A percentile compares a stretch with the other conserved stretches of the same genome.
Evolutionary conservation across 2,329 filamentous ascomycete species (phyloP).

Genomic region (Coniochaeta sp.): DNA sequence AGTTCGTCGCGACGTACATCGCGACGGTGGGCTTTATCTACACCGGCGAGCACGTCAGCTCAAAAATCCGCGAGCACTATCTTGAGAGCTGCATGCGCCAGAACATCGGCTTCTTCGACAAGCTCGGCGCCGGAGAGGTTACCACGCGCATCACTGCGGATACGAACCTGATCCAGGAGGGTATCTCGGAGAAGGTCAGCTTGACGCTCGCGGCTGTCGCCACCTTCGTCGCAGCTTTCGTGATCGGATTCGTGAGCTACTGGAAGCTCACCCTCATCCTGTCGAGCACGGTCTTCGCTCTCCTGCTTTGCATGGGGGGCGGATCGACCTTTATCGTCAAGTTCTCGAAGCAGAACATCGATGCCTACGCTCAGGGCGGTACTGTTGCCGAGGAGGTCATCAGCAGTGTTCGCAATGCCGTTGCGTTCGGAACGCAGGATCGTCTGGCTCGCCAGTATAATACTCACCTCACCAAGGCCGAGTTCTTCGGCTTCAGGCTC

Average conservation of each 20-base stretch:
- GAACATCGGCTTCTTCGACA: conserved; percentile 91
- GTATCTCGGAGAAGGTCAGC: conserved; percentile 83
- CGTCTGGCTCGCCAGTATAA: conserved; percentile 87
- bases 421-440: conserved; percentile 89
- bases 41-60: conserved; percentile 69
- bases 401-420: conserved; percentile 84
- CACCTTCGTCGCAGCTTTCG: conserved; percentile 80
- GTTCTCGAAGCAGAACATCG: conserved; percentile 70
- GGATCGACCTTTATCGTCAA: conserved; percentile 71
- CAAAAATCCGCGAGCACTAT: conserved; percentile 76
- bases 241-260: conserved; percentile 85
- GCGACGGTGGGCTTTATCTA: conserved; percentile 87
- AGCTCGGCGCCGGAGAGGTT: conserved; percentile 85
- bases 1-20: conserved; percentile 72
- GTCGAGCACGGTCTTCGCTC: conserved; percentile 65
- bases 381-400: conserved; percentile 91
- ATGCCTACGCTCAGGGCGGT: conserved; percentile 76
- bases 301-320: conserved; percentile 52
- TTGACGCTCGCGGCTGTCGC: conserved; percentile 69
- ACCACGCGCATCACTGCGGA: conserved; percentile 92
- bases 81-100: conserved; percentile 77
- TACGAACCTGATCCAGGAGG: conserved; percentile 88
- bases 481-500: conserved; percentile 68
- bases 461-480: conserved; percentile 61
- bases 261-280: conserved; percentile 93